phyloP scores from a whole-genome alignment of 352 stramenopile genomes.

The Pythium monospermum region DNA sequence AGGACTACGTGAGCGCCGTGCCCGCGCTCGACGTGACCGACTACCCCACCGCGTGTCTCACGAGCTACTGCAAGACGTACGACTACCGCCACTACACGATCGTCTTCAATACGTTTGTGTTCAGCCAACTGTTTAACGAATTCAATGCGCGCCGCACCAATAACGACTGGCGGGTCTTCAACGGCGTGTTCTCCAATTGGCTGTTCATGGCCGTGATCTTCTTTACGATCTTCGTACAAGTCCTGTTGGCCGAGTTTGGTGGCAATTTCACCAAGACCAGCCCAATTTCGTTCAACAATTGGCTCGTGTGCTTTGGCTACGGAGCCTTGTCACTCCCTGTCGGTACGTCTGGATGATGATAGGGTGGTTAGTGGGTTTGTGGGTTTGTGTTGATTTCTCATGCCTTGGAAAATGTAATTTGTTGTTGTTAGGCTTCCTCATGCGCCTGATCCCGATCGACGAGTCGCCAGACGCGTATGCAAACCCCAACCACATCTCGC shows the following conservation, averaged over 20 bases:
- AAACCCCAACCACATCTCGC: conserved; percentile 66
- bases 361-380: too few relatives aligned
- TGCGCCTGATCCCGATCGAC: conserved; percentile 67
- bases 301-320: conserved; percentile 57
- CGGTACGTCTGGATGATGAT: too few relatives aligned
- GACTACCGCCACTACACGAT: conserved; percentile 94
- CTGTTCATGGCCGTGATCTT: conserved; percentile 93
- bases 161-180: conserved; percentile 95
- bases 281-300: conserved; percentile 52
- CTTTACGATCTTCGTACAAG: conserved; percentile 91
- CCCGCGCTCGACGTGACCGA: conserved; percentile 25
- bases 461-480: conserved; percentile 63
- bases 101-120: conserved; percentile 98
- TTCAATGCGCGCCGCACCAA: conserved; percentile 87
- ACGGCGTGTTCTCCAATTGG: conserved; percentile 84
- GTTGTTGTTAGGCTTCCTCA: conserved; percentile 41
- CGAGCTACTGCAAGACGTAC: conserved; percentile 44
- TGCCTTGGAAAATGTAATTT: neutral
- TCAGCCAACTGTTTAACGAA: conserved; percentile 93
- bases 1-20: conserved; percentile 50
- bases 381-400: neutral
- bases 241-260: conserved; percentile 94
- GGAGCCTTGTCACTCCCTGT: conserved; percentile 60
- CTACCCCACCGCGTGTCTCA: conserved; percentile 48
- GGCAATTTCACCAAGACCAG: conserved; percentile 85